phyloP scores from a whole-genome alignment of 345 rosid species.

The Syzygium aqueum region DNA sequence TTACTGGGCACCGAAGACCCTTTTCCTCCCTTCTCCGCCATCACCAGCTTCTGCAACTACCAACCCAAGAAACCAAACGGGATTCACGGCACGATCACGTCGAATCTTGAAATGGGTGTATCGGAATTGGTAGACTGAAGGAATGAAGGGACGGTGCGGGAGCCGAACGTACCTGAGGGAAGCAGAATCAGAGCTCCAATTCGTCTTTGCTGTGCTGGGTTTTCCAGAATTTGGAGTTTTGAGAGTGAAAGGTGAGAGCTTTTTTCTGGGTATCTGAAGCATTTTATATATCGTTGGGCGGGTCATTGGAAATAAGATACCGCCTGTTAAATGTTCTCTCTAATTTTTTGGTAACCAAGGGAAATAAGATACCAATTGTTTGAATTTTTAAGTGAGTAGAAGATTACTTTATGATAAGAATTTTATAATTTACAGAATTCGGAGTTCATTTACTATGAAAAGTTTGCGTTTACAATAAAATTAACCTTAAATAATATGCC shows the following conservation, averaged over 20 bases:
- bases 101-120: neutral
- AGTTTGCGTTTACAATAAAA: neutral
- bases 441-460: neutral
- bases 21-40: conserved; percentile 71
- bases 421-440: neutral
- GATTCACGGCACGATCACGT: neutral
- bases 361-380: neutral
- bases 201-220: neutral
- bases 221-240: neutral
- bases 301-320: neutral
- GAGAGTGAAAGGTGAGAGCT: neutral
- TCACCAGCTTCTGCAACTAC: conserved; percentile 6
- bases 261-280: neutral
- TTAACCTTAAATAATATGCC: too few relatives aligned
- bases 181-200: neutral
- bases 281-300: neutral
- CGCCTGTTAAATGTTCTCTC: neutral
- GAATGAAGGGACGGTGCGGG: neutral
- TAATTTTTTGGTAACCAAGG: neutral
- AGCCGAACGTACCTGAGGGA: neutral
- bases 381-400: neutral
- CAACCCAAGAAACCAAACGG: neutral
- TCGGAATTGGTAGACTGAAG: neutral
- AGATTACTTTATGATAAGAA: neutral
- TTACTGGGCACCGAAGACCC: conserved; percentile 37